Conservation (phyloP, 768 basidiomycete genomes). For the Suillus bovinus region DNA sequence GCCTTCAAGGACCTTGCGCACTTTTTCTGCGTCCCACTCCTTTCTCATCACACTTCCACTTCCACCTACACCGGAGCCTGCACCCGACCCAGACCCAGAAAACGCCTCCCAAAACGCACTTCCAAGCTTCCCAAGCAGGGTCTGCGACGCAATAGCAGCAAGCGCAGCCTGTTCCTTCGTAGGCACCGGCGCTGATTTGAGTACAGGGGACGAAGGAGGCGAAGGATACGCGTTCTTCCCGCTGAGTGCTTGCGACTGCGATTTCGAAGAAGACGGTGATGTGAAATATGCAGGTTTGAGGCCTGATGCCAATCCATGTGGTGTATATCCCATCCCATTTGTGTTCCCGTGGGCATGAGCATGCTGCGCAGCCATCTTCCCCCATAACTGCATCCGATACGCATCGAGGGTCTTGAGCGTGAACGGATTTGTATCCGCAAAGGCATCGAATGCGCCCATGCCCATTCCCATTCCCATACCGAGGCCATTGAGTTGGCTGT, state of each 20-base stretch:
- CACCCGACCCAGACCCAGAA: constrained; percentile 41
- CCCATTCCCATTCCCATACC: constrained; percentile 20
- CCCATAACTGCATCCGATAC: constrained; percentile 92
- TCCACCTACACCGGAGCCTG: background rate
- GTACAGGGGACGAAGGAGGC: constrained; percentile 45
- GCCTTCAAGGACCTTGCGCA: constrained; percentile 78
- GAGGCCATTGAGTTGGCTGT: constrained; percentile 31
- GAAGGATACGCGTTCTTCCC: constrained; percentile 37
- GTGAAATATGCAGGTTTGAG: constrained; percentile 41
- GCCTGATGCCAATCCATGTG: constrained; percentile 34
- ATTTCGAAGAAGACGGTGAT: constrained; percentile 25
- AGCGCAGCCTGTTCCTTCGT: constrained; percentile 33
- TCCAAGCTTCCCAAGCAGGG: constrained; percentile 68
- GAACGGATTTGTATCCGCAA: constrained; percentile 79
- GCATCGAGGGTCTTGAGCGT: constrained; percentile 86
- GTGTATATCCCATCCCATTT: constrained; percentile 17
- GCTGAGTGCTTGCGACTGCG: constrained; percentile 20
- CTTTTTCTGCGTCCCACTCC: constrained; percentile 74
- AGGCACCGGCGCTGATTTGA: constrained; percentile 20
- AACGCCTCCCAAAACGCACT: constrained; percentile 90
- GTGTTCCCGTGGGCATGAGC: constrained; percentile 20
- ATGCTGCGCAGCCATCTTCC: constrained; percentile 82
- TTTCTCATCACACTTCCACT: constrained; percentile 19
- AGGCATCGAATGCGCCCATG: constrained; percentile 65
- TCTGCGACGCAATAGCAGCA: constrained; percentile 79